Evolutionary conservation across 106 monocot genomes (phyloP).

Genomic region (Platanthera zijinensis): DNA sequence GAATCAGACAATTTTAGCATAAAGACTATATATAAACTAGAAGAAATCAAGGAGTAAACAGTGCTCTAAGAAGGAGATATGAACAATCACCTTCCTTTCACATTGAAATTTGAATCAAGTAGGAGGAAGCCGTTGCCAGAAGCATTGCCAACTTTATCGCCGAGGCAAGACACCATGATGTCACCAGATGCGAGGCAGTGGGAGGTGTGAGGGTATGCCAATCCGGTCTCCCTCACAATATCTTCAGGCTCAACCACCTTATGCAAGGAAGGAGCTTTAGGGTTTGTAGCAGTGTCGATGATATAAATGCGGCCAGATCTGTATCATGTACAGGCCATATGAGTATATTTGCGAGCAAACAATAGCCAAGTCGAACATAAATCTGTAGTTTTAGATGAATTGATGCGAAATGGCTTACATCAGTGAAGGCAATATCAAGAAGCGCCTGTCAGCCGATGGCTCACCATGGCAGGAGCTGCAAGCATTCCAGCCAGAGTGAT

Average conservation of each 20-base stretch:
- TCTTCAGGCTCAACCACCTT: constrained; percentile 77
- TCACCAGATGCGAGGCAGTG: constrained; percentile 99
- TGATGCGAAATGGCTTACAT: constrained; percentile 31
- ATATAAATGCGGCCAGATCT: constrained; percentile 89
- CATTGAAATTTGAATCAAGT: constrained; percentile 89
- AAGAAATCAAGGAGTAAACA: background rate
- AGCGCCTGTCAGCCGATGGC: constrained; percentile 50
- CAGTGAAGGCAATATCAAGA: constrained; percentile 80
- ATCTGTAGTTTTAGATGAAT: background rate
- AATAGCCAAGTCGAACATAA: too few species aligned
- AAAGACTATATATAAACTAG: background rate
- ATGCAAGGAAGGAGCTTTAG: constrained; percentile 79
- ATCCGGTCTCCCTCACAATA: constrained; percentile 71
- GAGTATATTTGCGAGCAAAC: background rate
- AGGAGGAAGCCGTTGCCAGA: constrained; percentile 82
- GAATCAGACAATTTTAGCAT: background rate
- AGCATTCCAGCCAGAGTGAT: constrained; percentile 96
- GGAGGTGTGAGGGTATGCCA: constrained; percentile 89
- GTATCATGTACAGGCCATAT: background rate
- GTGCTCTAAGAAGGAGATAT: background rate
- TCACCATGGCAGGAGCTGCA: constrained; percentile 99
- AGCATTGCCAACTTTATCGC: constrained; percentile 91
- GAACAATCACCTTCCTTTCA: constrained; percentile 83
- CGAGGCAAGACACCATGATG: constrained; percentile 92
- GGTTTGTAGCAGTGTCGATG: constrained; percentile 58